phyloP scores from a whole-genome alignment of 1,139 yeast genomes.

The Blastobotrys arbuscula region DNA sequence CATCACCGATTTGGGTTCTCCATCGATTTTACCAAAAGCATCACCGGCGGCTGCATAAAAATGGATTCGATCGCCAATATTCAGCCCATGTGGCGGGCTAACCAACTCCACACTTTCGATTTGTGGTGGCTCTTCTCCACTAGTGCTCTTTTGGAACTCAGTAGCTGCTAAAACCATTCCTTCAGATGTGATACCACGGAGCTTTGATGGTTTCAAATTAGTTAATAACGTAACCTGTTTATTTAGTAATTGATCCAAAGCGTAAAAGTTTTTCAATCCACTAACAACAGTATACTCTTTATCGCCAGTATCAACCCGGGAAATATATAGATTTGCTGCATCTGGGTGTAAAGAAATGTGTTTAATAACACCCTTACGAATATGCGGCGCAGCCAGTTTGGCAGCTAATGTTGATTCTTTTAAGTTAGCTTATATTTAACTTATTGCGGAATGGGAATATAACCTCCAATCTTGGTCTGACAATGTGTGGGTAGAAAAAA shows the following conservation, averaged over 20 bases:
- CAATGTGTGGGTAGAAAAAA: background rate
- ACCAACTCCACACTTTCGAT: conserved; percentile 35
- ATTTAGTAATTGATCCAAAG: conserved; percentile 44
- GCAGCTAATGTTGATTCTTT: background rate
- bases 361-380: conserved; percentile 43
- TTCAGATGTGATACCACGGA: conserved; percentile 55
- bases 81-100: conserved; percentile 34
- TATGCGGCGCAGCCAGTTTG: conserved; percentile 20
- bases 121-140: background rate
- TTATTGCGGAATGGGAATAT: too few relatives aligned
- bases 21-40: conserved; percentile 12
- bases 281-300: conserved; percentile 41
- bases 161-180: conserved; percentile 58
- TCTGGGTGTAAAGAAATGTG: conserved; percentile 43
- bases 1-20: conserved; percentile 6
- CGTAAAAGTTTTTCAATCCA: conserved; percentile 50
- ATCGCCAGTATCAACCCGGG: conserved; percentile 37
- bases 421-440: too few relatives aligned
- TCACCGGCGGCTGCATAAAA: conserved; percentile 19
- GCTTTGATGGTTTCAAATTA: conserved; percentile 59
- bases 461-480: background rate
- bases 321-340: conserved; percentile 52
- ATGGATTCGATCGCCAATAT: conserved; percentile 27
- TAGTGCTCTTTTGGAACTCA: background rate
- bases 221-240: conserved; percentile 50